A percentile compares a stretch with the other conserved stretches of the same genome.
Conservation (phyloP, 2,329 filamentous ascomycete genomes). For the Hymenoscyphus albidus region DNA sequence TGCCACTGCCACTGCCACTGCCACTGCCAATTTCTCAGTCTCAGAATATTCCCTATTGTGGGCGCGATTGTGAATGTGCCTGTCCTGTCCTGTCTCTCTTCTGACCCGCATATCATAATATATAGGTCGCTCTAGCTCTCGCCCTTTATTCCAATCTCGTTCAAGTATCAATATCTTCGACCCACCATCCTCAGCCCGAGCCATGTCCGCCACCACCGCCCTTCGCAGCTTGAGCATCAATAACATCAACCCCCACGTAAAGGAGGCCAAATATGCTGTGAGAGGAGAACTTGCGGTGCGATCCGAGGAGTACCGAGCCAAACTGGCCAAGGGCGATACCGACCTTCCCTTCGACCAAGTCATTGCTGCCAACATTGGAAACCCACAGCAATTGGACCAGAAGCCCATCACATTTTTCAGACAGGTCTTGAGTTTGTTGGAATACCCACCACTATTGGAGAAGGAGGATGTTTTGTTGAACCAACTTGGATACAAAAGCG, state of each 20-base stretch:
- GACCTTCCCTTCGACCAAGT: slow-evolving; percentile 79
- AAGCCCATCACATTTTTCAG: slow-evolving; percentile 99
- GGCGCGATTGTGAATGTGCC: background rate
- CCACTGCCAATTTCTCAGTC: slow-evolving; percentile 13
- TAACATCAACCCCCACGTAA: slow-evolving; percentile 90
- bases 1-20: no score
- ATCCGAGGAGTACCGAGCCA: slow-evolving; percentile 83
- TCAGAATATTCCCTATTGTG: slow-evolving; percentile 15
- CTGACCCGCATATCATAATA: slow-evolving; percentile 9
- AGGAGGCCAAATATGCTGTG: slow-evolving; percentile 89
- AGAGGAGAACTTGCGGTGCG: slow-evolving; percentile 92
- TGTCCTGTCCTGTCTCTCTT: slow-evolving; percentile 9
- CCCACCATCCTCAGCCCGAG: slow-evolving; percentile 17
- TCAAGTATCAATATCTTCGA: background rate
- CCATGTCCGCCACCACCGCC: slow-evolving; percentile 36
- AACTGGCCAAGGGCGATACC: slow-evolving; percentile 54
- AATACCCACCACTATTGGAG: slow-evolving; percentile 82
- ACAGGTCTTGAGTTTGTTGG: slow-evolving; percentile 87
- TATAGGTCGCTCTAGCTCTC: slow-evolving; percentile 19
- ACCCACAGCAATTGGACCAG: slow-evolving; percentile 97
- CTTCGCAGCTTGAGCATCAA: slow-evolving; percentile 62
- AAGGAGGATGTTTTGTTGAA: slow-evolving; percentile 75
- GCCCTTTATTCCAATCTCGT: slow-evolving; percentile 5
- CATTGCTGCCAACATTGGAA: slow-evolving; percentile 97
- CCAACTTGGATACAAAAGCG: slow-evolving; percentile 78